Conservation (phyloP, 768 basidiomycete species). For the Leccinum variicolor region DNA sequence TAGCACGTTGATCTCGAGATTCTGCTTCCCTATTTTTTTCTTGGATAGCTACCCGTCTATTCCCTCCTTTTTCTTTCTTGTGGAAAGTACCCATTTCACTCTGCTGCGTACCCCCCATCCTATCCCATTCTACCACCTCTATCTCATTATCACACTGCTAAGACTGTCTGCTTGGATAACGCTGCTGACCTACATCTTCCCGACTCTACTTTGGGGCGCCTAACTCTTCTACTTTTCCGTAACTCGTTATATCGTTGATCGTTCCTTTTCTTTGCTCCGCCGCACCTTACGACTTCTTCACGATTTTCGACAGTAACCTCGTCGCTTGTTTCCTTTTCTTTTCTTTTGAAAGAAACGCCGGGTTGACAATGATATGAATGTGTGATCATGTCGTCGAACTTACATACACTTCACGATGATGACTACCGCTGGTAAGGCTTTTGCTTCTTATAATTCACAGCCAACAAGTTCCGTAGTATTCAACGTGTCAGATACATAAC, state of each 20-base stretch:
- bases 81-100: constrained; percentile 10
- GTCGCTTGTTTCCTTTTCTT: background rate
- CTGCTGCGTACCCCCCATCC: background rate
- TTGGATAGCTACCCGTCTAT: constrained; percentile 11
- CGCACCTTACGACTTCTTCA: constrained; percentile 9
- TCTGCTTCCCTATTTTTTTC: background rate
- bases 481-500: background rate
- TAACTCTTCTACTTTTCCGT: background rate
- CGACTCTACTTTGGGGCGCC: background rate
- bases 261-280: background rate
- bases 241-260: background rate
- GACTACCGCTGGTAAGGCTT: background rate
- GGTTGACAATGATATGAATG: background rate
- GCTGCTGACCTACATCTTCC: background rate
- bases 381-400: background rate
- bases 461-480: background rate
- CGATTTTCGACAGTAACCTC: constrained; percentile 7
- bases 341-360: background rate
- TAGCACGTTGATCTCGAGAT: background rate
- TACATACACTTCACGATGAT: no score
- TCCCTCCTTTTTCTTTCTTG: background rate
- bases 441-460: background rate
- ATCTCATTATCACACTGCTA: constrained; percentile 6
- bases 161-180: constrained; percentile 2
- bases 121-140: background rate